phyloP scores from a whole-genome alignment of 305 asterid species.

The Fraxinus sp. region DNA sequence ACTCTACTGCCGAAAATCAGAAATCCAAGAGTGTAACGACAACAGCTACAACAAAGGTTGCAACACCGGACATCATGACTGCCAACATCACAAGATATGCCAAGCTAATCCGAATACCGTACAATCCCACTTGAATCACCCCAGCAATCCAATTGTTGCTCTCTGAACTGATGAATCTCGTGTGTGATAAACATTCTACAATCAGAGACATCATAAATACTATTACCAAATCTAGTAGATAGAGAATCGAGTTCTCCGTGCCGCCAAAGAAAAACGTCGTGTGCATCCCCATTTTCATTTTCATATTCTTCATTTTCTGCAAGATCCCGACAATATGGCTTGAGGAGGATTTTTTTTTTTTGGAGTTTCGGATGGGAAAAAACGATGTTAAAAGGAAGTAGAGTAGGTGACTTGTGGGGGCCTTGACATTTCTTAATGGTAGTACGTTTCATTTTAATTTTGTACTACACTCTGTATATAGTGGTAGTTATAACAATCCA shows the following conservation, averaged over 20 bases:
- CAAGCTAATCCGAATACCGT: neutral
- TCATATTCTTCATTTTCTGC: neutral
- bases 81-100: constrained; percentile 22
- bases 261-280: neutral
- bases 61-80: neutral
- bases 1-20: constrained; percentile 17
- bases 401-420: neutral
- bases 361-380: neutral
- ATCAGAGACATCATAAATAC: constrained; percentile 5
- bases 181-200: constrained; percentile 19
- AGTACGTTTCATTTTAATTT: neutral
- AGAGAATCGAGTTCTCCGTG: neutral
- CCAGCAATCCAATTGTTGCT: constrained; percentile 13
- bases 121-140: constrained; percentile 11
- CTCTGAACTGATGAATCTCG: neutral
- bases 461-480: neutral
- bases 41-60: constrained; percentile 6
- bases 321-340: neutral
- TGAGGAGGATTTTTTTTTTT: neutral
- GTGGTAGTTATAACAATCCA: neutral
- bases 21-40: constrained; percentile 12
- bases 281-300: neutral
- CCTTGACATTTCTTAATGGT: neutral
- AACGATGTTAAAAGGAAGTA: neutral
- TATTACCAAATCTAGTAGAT: neutral